Evolutionary conservation across 2,329 filamentous ascomycete species (phyloP).

Genomic region (Bretziella fagacearum): DNA sequence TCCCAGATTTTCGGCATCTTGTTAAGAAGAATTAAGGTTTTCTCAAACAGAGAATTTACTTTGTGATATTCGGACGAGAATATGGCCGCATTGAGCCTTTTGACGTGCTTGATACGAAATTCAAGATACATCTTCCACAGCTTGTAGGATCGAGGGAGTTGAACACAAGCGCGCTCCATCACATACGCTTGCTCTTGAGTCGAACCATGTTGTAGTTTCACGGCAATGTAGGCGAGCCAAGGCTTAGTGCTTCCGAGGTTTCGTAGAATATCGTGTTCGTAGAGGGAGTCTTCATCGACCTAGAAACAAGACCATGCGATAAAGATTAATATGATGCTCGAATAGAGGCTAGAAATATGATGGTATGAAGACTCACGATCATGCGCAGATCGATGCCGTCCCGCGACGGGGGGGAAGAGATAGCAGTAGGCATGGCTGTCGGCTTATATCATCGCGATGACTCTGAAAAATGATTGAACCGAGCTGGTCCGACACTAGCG

Average conservation of each 20-base stretch:
- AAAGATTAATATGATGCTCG: slow-evolving; percentile 17
- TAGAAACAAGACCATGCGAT: slow-evolving; percentile 25
- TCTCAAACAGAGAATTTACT: slow-evolving; percentile 87
- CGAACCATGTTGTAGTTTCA: slow-evolving; percentile 75
- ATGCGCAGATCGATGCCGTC: slow-evolving; percentile 27
- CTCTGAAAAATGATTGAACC: no score
- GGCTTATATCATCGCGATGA: not conserved
- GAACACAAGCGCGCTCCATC: slow-evolving; percentile 77
- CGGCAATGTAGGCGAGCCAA: slow-evolving; percentile 87
- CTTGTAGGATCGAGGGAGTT: slow-evolving; percentile 90
- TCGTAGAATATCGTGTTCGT: slow-evolving; percentile 88
- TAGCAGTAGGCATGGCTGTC: slow-evolving; percentile 6
- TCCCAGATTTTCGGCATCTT: slow-evolving; percentile 99
- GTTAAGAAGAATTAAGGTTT: slow-evolving; percentile 80
- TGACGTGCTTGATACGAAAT: slow-evolving; percentile 66
- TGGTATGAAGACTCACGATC: slow-evolving; percentile 25
- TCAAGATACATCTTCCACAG: slow-evolving; percentile 95
- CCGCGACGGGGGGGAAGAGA: slow-evolving; percentile 1
- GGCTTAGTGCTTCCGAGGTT: slow-evolving; percentile 75
- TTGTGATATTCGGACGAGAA: slow-evolving; percentile 73
- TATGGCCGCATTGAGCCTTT: slow-evolving; percentile 64
- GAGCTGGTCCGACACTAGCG: no score
- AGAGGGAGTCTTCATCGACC: slow-evolving; percentile 78
- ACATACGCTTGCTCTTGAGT: slow-evolving; percentile 70
- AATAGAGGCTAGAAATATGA: not conserved